Conservation (phyloP, 768 basidiomycete genomes). For the Panaeolus papilionaceus region DNA sequence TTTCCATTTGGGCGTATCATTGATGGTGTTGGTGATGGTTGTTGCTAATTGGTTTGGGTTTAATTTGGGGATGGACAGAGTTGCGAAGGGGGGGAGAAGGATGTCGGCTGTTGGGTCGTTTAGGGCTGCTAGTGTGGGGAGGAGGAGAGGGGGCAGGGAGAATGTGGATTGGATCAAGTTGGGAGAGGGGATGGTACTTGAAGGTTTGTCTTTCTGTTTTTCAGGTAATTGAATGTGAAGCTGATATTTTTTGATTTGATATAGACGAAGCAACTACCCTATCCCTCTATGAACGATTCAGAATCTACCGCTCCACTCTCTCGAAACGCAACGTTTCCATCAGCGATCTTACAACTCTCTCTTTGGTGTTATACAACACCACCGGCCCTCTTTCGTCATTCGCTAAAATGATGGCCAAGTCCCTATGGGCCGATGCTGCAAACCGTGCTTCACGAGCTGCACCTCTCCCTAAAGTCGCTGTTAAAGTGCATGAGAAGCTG, state of each 20-base stretch:
- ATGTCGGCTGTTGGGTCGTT: slow-evolving; percentile 17
- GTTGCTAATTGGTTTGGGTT: slow-evolving; percentile 44
- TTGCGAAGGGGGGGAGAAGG: slow-evolving; percentile 21
- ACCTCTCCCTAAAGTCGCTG: slow-evolving; percentile 33
- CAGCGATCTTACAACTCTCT: slow-evolving; percentile 60
- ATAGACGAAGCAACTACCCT: slow-evolving; percentile 31
- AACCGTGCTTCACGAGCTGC: slow-evolving; percentile 20
- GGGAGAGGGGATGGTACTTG: slow-evolving; percentile 39
- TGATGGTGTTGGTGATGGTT: slow-evolving; percentile 65
- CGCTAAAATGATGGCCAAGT: slow-evolving; percentile 46
- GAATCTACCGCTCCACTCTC: slow-evolving; percentile 61
- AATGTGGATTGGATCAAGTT: slow-evolving; percentile 35
- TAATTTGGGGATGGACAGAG: slow-evolving; percentile 25
- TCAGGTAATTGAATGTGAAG: slow-evolving; percentile 9
- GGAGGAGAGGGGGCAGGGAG: slow-evolving; percentile 12
- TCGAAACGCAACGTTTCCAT: slow-evolving; percentile 46
- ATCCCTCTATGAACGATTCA: slow-evolving; percentile 48
- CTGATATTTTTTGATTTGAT: neutral
- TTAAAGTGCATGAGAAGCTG: slow-evolving; percentile 54
- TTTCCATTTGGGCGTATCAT: slow-evolving; percentile 70
- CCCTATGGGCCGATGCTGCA: slow-evolving; percentile 39
- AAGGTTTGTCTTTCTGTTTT: slow-evolving; percentile 31
- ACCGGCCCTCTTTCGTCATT: slow-evolving; percentile 39
- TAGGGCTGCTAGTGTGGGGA: slow-evolving; percentile 13
- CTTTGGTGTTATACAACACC: slow-evolving; percentile 54